These are phyloP conservation scores for Reutealis trisperma DNA, from an alignment of 345 rosid genomes.

Conservation along the genomic window DNA sequence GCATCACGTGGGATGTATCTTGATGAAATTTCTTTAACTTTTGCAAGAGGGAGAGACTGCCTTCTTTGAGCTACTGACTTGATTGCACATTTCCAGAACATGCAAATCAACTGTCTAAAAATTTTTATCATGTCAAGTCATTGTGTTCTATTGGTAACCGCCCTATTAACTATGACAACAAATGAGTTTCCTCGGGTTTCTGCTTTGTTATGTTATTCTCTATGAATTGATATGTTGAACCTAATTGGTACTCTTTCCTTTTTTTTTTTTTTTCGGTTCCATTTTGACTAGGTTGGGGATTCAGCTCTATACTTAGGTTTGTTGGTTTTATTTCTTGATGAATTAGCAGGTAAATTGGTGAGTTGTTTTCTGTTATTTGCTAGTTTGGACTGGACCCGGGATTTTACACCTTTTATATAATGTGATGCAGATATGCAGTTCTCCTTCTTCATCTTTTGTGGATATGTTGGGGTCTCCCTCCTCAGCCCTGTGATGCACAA, in stretches of 20 bases:
- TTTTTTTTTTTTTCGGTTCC: constrained; percentile 11
- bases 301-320: constrained; percentile 81
- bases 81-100: background rate
- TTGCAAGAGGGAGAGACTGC: background rate
- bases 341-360: constrained; percentile 66
- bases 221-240: background rate
- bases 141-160: background rate
- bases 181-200: background rate
- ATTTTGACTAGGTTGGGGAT: constrained; percentile 76
- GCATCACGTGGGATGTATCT: background rate
- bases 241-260: constrained; percentile 9
- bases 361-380: constrained; percentile 13
- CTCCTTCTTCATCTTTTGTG: constrained; percentile 88
- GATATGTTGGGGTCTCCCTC: constrained; percentile 84
- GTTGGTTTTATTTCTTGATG: constrained; percentile 76
- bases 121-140: background rate
- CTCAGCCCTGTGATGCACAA: constrained; percentile 99
- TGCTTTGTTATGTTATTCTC: background rate
- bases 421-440: constrained; percentile 71
- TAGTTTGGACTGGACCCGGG: constrained; percentile 15
- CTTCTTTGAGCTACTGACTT: background rate
- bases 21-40: background rate
- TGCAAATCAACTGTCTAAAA: background rate
- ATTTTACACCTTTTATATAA: constrained; percentile 22
- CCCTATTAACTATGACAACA: background rate